Conservation (phyloP, 495 filamentous ascomycete species). For the Aspergillus heteromorphus region DNA sequence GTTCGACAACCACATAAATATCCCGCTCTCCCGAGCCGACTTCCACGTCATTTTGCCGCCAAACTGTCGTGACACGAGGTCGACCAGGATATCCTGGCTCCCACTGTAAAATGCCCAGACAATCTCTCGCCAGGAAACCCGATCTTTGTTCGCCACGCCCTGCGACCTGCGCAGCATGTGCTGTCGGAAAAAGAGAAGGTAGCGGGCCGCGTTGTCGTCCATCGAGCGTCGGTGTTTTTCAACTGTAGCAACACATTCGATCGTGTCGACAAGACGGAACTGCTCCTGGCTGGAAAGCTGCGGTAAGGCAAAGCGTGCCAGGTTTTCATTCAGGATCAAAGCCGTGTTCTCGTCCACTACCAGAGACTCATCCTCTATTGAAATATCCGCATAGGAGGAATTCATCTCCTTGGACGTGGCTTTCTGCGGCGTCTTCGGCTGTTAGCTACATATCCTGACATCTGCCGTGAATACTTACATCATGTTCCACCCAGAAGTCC, state of each 20-base stretch:
- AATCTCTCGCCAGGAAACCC: slow-evolving; percentile 88
- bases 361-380: slow-evolving; percentile 55
- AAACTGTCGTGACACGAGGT: slow-evolving; percentile 79
- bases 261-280: slow-evolving; percentile 78
- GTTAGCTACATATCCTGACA: slow-evolving; percentile 19
- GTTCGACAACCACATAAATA: slow-evolving; percentile 94
- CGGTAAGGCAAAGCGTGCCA: slow-evolving; percentile 70
- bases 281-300: slow-evolving; percentile 85
- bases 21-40: slow-evolving; percentile 76
- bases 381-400: slow-evolving; percentile 50
- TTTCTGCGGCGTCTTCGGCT: slow-evolving; percentile 29
- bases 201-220: slow-evolving; percentile 88
- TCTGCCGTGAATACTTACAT: slow-evolving; percentile 27
- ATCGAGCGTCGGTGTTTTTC: slow-evolving; percentile 87
- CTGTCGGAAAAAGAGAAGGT: slow-evolving; percentile 84
- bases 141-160: slow-evolving; percentile 53
- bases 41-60: slow-evolving; percentile 76
- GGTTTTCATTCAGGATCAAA: slow-evolving; percentile 63
- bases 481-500: slow-evolving; percentile 59
- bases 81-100: slow-evolving; percentile 88
- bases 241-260: slow-evolving; percentile 82
- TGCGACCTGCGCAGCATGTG: slow-evolving; percentile 66
- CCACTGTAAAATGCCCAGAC: slow-evolving; percentile 89
- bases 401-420: slow-evolving; percentile 46
- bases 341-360: slow-evolving; percentile 71